Evolutionary conservation across 1,284 basidiomycete species (phyloP), one percentile per base, ranked within the genome.

Genomic region (Peniophora sp.): DNA sequence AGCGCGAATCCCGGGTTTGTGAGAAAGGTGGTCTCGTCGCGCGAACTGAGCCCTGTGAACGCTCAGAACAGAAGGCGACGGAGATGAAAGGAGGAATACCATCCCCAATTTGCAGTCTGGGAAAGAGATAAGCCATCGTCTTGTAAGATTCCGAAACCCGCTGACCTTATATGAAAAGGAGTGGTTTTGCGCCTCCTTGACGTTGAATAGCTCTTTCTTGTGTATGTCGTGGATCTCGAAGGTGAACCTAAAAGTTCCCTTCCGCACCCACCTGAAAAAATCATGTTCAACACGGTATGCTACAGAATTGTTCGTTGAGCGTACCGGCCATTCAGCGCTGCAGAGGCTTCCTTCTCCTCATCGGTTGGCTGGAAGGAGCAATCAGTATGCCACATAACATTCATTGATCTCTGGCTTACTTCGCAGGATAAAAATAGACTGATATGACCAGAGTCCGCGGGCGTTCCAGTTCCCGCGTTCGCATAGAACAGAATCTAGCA

Each of bases 171-270:
- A 82, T 11, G 86, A 89, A 57, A 92, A 93, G 1, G 85, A 81
- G 63, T 92, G 91, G 56, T 92, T 87, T 48, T 82, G 77, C 0
- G 91, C 91, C 61, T 93, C 91, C 63, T 91, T 92, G 45, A 71
- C 65, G 53, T 78, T 81, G 59, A 79, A 86, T 17, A 73, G 64
- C 3, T 75, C 65, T 2, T 68, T 71, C 60, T 78, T 83, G 23
- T 69, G 67, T 17, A 77, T 35, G 56, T 78, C 83, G 63, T 79
- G 79, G 58, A 94, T 72, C 62, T 92, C 90, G 61, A 94, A 92
- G 54, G 78, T 83, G 65, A 94, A 94, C 61, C 84, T 88, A 69
- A 82, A 93, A 19, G 85, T 68, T 1, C 91, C 91, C 54, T 90
- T 85, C n/a, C 91, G 79, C 14, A 78, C 68, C 91, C 91, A 94